Evolutionary conservation across 2,329 filamentous ascomycete genomes (phyloP).

Genomic region (Cladophialophora carrionii): DNA sequence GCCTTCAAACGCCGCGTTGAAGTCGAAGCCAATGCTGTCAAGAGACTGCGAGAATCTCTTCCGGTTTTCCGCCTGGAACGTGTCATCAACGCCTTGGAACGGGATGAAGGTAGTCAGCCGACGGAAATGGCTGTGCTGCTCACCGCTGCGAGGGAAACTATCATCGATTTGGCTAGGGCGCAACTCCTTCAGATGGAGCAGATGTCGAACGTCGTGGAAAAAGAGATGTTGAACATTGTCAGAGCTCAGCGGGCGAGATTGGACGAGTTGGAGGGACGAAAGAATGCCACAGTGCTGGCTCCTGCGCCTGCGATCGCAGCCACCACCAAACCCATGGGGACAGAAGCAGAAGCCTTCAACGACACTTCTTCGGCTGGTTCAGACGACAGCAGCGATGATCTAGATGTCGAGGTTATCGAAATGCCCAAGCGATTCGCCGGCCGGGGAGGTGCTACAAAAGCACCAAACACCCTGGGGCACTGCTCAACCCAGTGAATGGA

Average conservation of each 20-base stretch:
- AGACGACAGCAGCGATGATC: neutral
- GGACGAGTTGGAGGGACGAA: conserved; percentile 8
- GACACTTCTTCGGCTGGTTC: neutral
- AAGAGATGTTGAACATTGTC: conserved; percentile 29
- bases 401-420: neutral
- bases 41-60: conserved; percentile 27
- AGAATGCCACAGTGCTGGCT: neutral
- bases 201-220: conserved; percentile 15
- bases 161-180: conserved; percentile 30
- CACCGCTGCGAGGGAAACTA: conserved; percentile 25
- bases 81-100: conserved; percentile 16
- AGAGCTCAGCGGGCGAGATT: conserved; percentile 25
- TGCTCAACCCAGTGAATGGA: neutral
- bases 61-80: conserved; percentile 20
- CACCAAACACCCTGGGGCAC: neutral
- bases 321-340: neutral
- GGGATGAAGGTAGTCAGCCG: conserved; percentile 19
- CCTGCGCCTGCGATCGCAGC: neutral
- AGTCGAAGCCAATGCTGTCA: conserved; percentile 27
- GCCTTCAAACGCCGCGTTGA: conserved; percentile 16
- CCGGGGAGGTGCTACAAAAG: neutral
- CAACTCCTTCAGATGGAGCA: conserved; percentile 25
- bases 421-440: neutral
- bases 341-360: neutral
- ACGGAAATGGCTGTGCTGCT: conserved; percentile 27